Evolutionary conservation across 257 asterid genomes (phyloP), one percentile per base, ranked within the genome.

Genomic region (Thymus mandschuricus): DNA sequence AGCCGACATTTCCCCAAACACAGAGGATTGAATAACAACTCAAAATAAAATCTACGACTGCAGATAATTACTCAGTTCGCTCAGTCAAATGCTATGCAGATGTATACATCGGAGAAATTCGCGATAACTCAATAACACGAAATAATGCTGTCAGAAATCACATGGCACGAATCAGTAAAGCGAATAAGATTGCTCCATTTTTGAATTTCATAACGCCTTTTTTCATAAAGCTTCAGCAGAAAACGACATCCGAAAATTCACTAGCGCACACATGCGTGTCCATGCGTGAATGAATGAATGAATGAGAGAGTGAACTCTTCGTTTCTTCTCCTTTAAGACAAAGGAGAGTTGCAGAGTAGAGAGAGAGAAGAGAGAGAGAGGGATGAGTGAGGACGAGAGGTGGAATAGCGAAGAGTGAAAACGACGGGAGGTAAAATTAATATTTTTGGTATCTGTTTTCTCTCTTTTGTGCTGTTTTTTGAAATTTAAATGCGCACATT

Each of bases 141-240:
- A 77, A 69, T 76, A 80, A 81, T 71, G 79, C 21, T 87, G 96
- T 87, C 96, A 90, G 96, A 78, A 70, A 78, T 86, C 97, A 91
- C 95, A 83, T 87, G 97, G 85, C 55, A 74, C 73, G 76, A 79
- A 75, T 68, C 86, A 46, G 41, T 44, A 86, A 86, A 86, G 85
- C 38, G 69, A 78, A 70, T 69, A 75, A 74, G 76, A 78, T 73
- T 71, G 83, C 75, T 77, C 27, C 52, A 54, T 10, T 45, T 56
- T 69, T 38, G 58, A 70, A 55, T 44, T 77, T 69, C 64, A 56
- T 55, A 78, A 79, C 80, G 71, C 82, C 75, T 82, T 76, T 81
- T 84, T 50, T 62, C 57, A n/a, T n/a, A n/a, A 84, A 80, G 85
- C 73, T 84, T 74, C 78, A 60, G 51, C 62, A 59, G 59, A 68